Percentiles rank a stretch among this genome's conserved stretches.
Evolutionary conservation across 108 stramenopile species (phyloP).

Genomic region (Aurantiochytrium sp.): DNA sequence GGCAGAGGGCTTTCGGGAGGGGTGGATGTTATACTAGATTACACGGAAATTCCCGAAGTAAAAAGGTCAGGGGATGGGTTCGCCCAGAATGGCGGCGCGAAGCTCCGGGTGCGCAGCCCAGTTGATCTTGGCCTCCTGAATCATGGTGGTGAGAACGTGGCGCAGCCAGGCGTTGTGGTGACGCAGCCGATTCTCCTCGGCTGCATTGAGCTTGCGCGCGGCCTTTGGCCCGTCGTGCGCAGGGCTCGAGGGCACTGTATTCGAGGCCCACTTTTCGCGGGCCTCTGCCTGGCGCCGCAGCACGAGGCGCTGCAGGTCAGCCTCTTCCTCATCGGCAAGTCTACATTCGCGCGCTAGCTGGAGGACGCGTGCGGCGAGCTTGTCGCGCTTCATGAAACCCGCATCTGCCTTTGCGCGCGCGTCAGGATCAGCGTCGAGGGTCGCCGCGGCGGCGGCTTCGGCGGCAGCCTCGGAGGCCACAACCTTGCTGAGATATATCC

Average conservation of each 20-base stretch:
- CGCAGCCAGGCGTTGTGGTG: not conserved
- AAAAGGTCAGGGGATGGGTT: not conserved
- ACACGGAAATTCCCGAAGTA: too few species aligned
- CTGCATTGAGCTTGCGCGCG: not conserved
- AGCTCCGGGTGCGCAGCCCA: not conserved
- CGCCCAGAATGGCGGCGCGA: not conserved
- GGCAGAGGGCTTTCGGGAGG: too few species aligned
- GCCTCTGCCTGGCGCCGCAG: not conserved
- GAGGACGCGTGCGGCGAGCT: not conserved
- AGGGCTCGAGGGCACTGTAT: too few species aligned
- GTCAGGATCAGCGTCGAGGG: not conserved
- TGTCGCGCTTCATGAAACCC: not conserved
- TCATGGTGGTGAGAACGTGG: not conserved
- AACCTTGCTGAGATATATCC: not conserved
- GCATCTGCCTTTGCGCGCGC: not conserved
- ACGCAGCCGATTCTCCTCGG: not conserved
- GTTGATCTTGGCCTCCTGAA: not conserved
- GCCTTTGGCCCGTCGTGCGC: too few species aligned
- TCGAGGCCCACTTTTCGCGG: not conserved
- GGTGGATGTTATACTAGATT: too few species aligned
- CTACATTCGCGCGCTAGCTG: not conserved
- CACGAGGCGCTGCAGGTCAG: not conserved
- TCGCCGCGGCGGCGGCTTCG: not conserved
- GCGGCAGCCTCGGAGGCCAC: not conserved
- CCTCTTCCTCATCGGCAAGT: not conserved